Evolutionary conservation across 208 protist species (phyloP).

Genomic region (Strigomonas culicis): DNA sequence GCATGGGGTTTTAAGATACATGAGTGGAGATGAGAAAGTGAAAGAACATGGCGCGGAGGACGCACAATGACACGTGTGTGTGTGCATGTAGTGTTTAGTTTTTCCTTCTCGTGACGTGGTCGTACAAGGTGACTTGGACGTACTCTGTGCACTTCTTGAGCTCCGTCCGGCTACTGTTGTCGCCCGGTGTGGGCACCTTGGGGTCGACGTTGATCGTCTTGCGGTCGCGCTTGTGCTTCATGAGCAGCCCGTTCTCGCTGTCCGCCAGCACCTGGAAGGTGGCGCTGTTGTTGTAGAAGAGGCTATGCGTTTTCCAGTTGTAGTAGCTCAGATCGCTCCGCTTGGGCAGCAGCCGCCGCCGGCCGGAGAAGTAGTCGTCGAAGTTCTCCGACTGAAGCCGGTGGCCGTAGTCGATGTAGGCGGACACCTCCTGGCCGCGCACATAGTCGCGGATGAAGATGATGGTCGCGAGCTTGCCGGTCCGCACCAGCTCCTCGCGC

Average conservation of each 20-base stretch:
- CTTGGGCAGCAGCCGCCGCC: constrained; percentile 92
- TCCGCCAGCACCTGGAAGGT: constrained; percentile 98
- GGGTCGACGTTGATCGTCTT: constrained; percentile 98
- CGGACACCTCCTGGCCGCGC: constrained; percentile 96
- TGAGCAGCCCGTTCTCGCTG: constrained; percentile 94
- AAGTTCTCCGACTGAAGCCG: constrained; percentile 94
- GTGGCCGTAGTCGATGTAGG: constrained; percentile 98
- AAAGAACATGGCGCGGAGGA: constrained; percentile 4
- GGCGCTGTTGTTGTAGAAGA: constrained; percentile 91
- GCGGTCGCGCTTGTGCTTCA: constrained; percentile 98
- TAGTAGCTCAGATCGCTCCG: constrained; percentile 97
- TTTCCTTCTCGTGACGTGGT: constrained; percentile 90
- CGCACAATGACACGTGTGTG: not conserved
- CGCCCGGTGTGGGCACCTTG: constrained; percentile 80
- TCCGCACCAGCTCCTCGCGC: constrained; percentile 95
- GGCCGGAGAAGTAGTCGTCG: constrained; percentile 88
- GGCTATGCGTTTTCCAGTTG: constrained; percentile 98
- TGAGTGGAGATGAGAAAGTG: not conserved
- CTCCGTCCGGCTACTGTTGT: constrained; percentile 92
- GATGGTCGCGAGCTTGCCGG: constrained; percentile 94
- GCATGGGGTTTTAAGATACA: not conserved
- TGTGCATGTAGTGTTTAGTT: constrained; percentile 42
- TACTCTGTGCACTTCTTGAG: constrained; percentile 93
- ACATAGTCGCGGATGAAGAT: constrained; percentile 97
- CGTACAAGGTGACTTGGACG: constrained; percentile 92